Base-by-base conservation (phyloP, 192 early-diverging fungal genomes). In the Umbelopsis sp. region DNA sequence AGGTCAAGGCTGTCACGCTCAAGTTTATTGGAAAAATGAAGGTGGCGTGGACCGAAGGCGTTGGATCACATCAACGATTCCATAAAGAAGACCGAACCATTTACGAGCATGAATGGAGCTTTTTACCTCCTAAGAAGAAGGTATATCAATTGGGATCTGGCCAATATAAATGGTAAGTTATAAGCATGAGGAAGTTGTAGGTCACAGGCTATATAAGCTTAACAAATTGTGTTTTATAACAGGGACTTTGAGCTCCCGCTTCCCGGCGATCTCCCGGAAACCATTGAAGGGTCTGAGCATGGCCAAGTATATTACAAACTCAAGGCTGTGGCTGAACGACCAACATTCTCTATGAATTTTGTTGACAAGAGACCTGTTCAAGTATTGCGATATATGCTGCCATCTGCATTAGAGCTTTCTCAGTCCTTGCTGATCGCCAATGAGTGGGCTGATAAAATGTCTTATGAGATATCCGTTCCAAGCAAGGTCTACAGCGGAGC, bases 231-330 rank as follows among this genome's bases (percentile, higher is more conserved):
- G 37, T 58, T 47, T 21, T 61, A 25, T 22, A 25, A 33, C 33
- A 78, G 76, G 67, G 64, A 70, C 47, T 89, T 91, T 67, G 88
- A 89, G 67, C 20, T 88, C 22, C 68, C 81, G n/a, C 22, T 91
- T 1, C 80, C 85, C 4, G 89, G 89, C 1, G 74, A 87, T 67
- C 76, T 87, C 55, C 89, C 89, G 7, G 86, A 88, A 69, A 84
- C 86, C 0, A 72, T 88, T 25, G 71, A 80, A 16, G 81, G 77
- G 12, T 70, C 77, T 58, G 69, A 82, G 16, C 46, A 83, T 65
- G 87, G 86, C 10, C 74, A 80, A 23, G 71, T 91, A 5, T 51
- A 67, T 2, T 91, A 91, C 66, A 55, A 64, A 23, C 64, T 91
- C 30, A 74, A 77, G 37, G 89, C 88, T 0, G 23, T 75, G 1